Percentiles rank a stretch among this genome's conserved stretches.
Evolutionary conservation across 257 asterid genomes (phyloP).

Genomic region (Eustoma russellianum): DNA sequence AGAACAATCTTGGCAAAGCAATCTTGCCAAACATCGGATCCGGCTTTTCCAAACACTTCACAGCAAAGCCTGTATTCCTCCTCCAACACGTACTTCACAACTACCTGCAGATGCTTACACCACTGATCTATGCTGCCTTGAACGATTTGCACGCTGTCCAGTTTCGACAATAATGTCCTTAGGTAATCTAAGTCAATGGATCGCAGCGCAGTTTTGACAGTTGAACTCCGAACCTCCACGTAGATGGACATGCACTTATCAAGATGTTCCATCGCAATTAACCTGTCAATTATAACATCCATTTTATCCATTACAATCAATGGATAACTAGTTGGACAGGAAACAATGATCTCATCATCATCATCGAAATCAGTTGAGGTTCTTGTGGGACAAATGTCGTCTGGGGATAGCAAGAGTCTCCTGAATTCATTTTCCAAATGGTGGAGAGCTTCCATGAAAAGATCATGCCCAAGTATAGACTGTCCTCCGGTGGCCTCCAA

Average conservation of each 20-base stretch:
- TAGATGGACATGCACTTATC: conserved; percentile 40
- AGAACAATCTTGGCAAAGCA: conserved; percentile 55
- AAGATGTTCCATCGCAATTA: conserved; percentile 36
- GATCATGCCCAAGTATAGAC: conserved; percentile 29
- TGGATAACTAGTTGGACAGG: conserved; percentile 17
- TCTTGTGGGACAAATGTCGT: conserved; percentile 15
- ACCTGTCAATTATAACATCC: conserved; percentile 40
- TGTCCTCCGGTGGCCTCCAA: conserved; percentile 30
- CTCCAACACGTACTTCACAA: conserved; percentile 46
- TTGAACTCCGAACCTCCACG: conserved; percentile 40
- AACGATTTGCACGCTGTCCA: conserved; percentile 39
- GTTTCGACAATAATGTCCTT: conserved; percentile 42
- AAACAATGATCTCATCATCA: background rate
- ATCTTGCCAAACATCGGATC: conserved; percentile 35
- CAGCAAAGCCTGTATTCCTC: conserved; percentile 54
- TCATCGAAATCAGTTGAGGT: conserved; percentile 2
- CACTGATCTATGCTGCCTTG: conserved; percentile 50
- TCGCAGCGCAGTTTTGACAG: conserved; percentile 31
- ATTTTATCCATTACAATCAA: conserved; percentile 26
- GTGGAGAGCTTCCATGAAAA: conserved; percentile 30
- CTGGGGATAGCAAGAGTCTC: conserved; percentile 19
- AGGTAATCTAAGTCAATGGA: conserved; percentile 39
- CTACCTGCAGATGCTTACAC: conserved; percentile 58
- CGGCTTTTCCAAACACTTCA: conserved; percentile 33
- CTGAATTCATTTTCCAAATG: conserved; percentile 46